Evolutionary conservation across 2,329 filamentous ascomycete species (phyloP).

Genomic region (Aschersonia sp.): DNA sequence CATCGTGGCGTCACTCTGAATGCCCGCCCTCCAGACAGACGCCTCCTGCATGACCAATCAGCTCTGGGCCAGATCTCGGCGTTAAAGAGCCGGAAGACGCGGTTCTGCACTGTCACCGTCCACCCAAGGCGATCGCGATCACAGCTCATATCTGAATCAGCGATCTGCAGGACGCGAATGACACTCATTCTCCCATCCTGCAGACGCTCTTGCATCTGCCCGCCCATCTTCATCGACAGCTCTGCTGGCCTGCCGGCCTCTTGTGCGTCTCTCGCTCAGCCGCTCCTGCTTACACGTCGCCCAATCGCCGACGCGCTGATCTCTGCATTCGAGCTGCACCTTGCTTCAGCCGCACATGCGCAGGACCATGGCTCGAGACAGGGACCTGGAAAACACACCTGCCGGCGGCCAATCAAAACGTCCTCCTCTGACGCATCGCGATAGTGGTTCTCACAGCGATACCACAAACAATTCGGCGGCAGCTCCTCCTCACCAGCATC

Average conservation of each 20-base stretch:
- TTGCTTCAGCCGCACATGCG: neutral
- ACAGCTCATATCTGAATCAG: too few species aligned
- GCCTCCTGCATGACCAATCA: neutral
- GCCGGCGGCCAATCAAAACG: constrained; percentile 41
- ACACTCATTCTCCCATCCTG: neutral
- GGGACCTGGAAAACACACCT: constrained; percentile 31
- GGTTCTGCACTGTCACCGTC: too few species aligned
- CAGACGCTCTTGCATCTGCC: too few species aligned
- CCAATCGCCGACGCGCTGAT: neutral
- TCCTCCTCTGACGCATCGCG: constrained; percentile 22
- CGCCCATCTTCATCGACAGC: neutral
- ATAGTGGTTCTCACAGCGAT: constrained; percentile 20
- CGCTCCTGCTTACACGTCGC: neutral
- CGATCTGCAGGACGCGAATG: too few species aligned
- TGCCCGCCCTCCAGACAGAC: neutral
- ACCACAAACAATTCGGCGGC: constrained; percentile 9
- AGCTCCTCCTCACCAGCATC: constrained; percentile 12
- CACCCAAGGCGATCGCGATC: too few species aligned
- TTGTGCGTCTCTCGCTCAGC: neutral
- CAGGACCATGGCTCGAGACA: constrained; percentile 25
- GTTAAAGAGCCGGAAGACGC: too few species aligned
- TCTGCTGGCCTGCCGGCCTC: neutral
- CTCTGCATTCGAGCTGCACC: neutral
- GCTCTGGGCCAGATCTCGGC: neutral
- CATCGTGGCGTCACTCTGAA: neutral